phyloP scores from a whole-genome alignment of 345 rosid genomes.

The Erysimum cheiranthoides region DNA sequence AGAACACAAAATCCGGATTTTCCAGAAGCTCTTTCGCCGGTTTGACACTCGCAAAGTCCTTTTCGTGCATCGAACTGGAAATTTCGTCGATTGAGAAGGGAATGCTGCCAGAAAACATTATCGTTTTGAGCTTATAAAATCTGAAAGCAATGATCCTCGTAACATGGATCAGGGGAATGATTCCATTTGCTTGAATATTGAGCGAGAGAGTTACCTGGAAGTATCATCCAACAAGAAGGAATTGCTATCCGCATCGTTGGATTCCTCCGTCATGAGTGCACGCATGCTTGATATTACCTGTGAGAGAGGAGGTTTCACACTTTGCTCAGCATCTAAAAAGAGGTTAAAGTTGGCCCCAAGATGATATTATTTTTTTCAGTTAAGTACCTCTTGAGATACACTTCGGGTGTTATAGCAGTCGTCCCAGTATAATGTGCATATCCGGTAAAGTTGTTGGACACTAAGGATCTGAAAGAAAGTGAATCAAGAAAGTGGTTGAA shows the following conservation, averaged over 20 bases:
- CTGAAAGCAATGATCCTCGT: too few relatives aligned
- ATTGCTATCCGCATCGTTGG: slow-evolving; percentile 78
- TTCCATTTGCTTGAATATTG: not conserved
- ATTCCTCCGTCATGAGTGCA: slow-evolving; percentile 95
- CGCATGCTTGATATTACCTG: slow-evolving; percentile 99
- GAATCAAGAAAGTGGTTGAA: slow-evolving; percentile 15
- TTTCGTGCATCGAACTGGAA: slow-evolving; percentile 76
- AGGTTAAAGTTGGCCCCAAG: not conserved
- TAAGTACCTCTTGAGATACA: slow-evolving; percentile 77
- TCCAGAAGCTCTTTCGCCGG: slow-evolving; percentile 82
- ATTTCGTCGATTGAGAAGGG: slow-evolving; percentile 97
- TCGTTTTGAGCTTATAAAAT: too few relatives aligned
- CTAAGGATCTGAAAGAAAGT: slow-evolving; percentile 71
- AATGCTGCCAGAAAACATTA: slow-evolving; percentile 58
- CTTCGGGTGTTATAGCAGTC: slow-evolving; percentile 97
- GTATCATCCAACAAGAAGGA: slow-evolving; percentile 95
- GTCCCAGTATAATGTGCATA: slow-evolving; percentile 96
- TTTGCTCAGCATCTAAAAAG: slow-evolving; percentile 21
- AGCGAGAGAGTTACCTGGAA: slow-evolving; percentile 60
- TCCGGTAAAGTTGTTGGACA: slow-evolving; percentile 96
- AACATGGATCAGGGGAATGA: not conserved
- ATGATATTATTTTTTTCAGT: not conserved
- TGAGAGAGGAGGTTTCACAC: slow-evolving; percentile 23
- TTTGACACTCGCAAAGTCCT: slow-evolving; percentile 78
- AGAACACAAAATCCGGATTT: slow-evolving; percentile 83